Conservation (phyloP, 139 green algal species). For the Closterium sp. region DNA sequence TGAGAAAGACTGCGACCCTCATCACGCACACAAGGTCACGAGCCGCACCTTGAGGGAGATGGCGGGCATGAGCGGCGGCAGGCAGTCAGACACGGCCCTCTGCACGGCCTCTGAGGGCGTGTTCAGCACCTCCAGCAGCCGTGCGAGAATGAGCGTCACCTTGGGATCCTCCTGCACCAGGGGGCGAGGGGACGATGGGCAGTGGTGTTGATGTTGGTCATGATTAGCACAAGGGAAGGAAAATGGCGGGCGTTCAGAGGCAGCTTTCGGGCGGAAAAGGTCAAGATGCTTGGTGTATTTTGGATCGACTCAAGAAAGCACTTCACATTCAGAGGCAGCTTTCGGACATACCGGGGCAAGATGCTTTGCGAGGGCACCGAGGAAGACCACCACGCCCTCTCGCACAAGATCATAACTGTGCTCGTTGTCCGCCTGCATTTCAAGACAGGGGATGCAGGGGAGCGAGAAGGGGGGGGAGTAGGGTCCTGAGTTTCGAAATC, state of each 20-base stretch:
- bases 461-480: no score
- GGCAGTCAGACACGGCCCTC: constrained; percentile 78
- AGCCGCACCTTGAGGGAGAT: neutral
- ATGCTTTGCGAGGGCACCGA: constrained; percentile 88
- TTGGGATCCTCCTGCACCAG: constrained; percentile 34
- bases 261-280: no score
- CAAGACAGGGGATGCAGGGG: neutral
- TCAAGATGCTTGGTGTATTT: no score
- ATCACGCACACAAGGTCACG: no score
- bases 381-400: constrained; percentile 86
- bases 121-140: constrained; percentile 75
- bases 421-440: constrained; percentile 56
- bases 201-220: no score
- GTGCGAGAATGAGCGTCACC: constrained; percentile 58
- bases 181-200: no score
- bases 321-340: neutral
- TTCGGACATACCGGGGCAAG: constrained; percentile 45
- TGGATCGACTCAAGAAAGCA: no score
- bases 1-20: no score
- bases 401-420: constrained; percentile 78
- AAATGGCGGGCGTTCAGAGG: constrained; percentile 69
- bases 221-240: no score
- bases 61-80: constrained; percentile 80
- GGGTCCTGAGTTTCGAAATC: constrained; percentile 66
- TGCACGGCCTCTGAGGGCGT: constrained; percentile 91